Percentiles rank a stretch among this genome's conserved stretches.
Evolutionary conservation across 805 yeast genomes (phyloP).

Genomic region (Candida vartiovaarae): DNA sequence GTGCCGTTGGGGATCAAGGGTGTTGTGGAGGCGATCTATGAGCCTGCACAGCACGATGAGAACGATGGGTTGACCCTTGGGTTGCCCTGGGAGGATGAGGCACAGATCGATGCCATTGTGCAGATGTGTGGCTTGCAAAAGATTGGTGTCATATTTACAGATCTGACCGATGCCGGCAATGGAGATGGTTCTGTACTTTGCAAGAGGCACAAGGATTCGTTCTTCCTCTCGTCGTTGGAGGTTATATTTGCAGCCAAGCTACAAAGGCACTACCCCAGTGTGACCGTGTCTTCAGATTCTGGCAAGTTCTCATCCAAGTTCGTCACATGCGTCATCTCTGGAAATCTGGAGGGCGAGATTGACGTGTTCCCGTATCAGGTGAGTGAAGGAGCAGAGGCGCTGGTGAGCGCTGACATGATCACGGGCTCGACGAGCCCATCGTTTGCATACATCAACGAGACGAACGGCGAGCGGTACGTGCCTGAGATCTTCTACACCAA

Average conservation of each 20-base stretch:
- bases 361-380: slow-evolving; percentile 91
- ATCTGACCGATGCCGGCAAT: slow-evolving; percentile 77
- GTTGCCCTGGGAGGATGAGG: slow-evolving; percentile 44
- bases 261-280: slow-evolving; percentile 61
- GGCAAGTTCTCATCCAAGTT: slow-evolving; percentile 80
- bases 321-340: slow-evolving; percentile 88
- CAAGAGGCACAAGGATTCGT: slow-evolving; percentile 88
- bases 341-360: slow-evolving; percentile 83
- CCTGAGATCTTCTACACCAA: slow-evolving; percentile 88
- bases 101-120: slow-evolving; percentile 47
- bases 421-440: slow-evolving; percentile 88
- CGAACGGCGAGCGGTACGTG: slow-evolving; percentile 72
- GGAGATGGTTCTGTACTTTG: slow-evolving; percentile 87
- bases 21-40: slow-evolving; percentile 88
- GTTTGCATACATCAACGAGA: slow-evolving; percentile 70
- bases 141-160: slow-evolving; percentile 86
- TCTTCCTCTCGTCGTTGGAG: slow-evolving; percentile 85
- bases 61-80: slow-evolving; percentile 76
- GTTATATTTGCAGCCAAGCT: slow-evolving; percentile 73
- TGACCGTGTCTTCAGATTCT: slow-evolving; percentile 52
- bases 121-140: slow-evolving; percentile 52
- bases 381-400: slow-evolving; percentile 77
- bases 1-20: slow-evolving; percentile 94
- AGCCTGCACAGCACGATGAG: slow-evolving; percentile 84
- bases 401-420: slow-evolving; percentile 79